Evolutionary conservation across 202 grass and related monocot genomes (phyloP).

Genomic region (Hordeum pubiflorum): DNA sequence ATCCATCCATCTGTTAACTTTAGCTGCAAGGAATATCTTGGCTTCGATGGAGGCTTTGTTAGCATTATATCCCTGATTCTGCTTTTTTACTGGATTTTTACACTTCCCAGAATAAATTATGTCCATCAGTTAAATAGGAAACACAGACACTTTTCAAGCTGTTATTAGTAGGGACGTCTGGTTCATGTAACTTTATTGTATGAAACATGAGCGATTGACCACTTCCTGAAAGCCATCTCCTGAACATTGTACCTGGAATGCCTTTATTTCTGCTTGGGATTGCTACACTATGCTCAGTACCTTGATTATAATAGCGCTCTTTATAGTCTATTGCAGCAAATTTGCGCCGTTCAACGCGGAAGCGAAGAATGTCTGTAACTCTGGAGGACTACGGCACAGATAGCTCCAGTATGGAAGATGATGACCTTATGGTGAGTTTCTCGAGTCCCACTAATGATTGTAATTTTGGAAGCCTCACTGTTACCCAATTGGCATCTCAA

Average conservation of each 20-base stretch:
- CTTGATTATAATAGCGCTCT: conserved; percentile 36
- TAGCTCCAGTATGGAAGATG: conserved; percentile 88
- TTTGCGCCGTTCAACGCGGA: conserved; percentile 84
- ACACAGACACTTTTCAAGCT: neutral
- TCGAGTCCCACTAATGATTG: conserved; percentile 13
- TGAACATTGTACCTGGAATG: neutral
- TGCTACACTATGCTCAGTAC: conserved; percentile 4
- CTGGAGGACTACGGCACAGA: conserved; percentile 82
- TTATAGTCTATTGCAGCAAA: conserved; percentile 80
- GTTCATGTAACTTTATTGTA: neutral
- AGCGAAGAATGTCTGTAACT: conserved; percentile 86
- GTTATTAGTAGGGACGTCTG: neutral
- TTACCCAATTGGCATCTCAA: neutral
- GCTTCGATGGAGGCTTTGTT: neutral
- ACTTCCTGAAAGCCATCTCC: neutral
- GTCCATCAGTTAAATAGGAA: neutral
- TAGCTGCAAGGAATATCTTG: neutral
- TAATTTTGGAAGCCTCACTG: neutral
- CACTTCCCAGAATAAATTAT: neutral
- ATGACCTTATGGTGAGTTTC: conserved; percentile 90
- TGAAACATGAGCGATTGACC: neutral
- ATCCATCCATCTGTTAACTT: neutral
- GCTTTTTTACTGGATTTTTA: neutral
- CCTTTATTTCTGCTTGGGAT: conserved; percentile 1
- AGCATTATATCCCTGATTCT: neutral